Percentiles rank a stretch among this genome's conserved stretches.
Conservation (phyloP, 495 filamentous ascomycete species). For the Saxispiralis lemnorum region DNA sequence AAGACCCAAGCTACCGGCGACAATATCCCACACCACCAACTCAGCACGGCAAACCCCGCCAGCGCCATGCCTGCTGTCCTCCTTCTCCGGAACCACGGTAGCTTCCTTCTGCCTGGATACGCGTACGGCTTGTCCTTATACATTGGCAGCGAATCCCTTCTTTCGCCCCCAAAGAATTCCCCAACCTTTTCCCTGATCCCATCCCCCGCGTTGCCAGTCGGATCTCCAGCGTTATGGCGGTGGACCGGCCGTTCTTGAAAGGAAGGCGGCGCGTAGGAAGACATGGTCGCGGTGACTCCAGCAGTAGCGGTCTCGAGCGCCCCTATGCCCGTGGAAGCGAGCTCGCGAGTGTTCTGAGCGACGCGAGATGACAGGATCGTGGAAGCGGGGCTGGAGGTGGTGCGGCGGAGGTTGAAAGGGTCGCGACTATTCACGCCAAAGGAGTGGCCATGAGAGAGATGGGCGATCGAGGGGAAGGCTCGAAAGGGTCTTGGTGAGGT, state of each 20-base stretch:
- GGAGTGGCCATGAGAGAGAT: too few relatives aligned
- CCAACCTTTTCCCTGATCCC: constrained; percentile 29
- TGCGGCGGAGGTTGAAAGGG: constrained; percentile 21
- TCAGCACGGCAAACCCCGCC: constrained; percentile 32
- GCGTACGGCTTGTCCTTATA: constrained; percentile 97
- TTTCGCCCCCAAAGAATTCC: constrained; percentile 35
- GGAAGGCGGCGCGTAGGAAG: constrained; percentile 3
- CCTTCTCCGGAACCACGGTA: constrained; percentile 30
- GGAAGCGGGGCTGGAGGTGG: constrained; percentile 5
- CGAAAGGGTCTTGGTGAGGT: too few relatives aligned
- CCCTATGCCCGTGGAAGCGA: constrained; percentile 16
- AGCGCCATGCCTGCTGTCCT: constrained; percentile 32
- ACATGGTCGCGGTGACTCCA: neutral
- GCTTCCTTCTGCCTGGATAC: constrained; percentile 34
- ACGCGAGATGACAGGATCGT: constrained; percentile 11
- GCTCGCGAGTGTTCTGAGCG: constrained; percentile 14
- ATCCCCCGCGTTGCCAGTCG: constrained; percentile 18
- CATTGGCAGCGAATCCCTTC: constrained; percentile 55
- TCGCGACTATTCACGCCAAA: constrained; percentile 23
- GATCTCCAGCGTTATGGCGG: constrained; percentile 35
- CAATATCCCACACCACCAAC: constrained; percentile 45
- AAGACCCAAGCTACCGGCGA: constrained; percentile 8
- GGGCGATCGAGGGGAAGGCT: too few relatives aligned
- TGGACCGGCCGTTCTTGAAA: constrained; percentile 54
- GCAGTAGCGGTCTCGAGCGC: neutral